Percentiles rank a stretch among this genome's conserved stretches.
Evolutionary conservation across 345 rosid species (phyloP).

Genomic region (Heritiera fomes): DNA sequence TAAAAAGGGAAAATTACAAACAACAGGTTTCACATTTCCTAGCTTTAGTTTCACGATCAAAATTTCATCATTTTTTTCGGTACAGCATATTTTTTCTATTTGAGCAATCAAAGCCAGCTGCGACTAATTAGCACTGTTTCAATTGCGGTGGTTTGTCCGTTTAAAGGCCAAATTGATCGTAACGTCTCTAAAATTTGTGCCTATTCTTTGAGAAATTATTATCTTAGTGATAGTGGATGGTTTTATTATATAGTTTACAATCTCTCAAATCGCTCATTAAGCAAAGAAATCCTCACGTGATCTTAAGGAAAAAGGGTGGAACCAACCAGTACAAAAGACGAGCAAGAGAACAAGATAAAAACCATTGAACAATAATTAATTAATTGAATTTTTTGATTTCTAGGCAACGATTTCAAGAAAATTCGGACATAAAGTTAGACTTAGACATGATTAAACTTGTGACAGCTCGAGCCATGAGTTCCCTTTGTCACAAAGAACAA

Average conservation of each 20-base stretch:
- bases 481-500: slow-evolving; percentile 15
- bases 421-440: too few species aligned
- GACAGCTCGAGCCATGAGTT: neutral
- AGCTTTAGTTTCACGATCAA: too few species aligned
- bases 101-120: too few species aligned
- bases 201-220: neutral
- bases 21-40: too few species aligned
- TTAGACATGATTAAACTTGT: neutral
- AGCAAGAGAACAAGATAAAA: neutral
- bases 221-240: neutral
- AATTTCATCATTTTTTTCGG: too few species aligned
- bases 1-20: too few species aligned
- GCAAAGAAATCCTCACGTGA: neutral
- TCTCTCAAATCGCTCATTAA: neutral
- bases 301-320: neutral
- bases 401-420: neutral
- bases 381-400: neutral
- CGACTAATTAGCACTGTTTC: too few species aligned
- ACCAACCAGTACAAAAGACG: neutral
- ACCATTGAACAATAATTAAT: neutral
- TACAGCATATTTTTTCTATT: too few species aligned
- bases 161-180: neutral
- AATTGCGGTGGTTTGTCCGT: neutral
- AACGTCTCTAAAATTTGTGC: neutral
- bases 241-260: neutral